Conservation (phyloP, 176 grass and related monocot genomes). For the Hyparrhenia diplandra region DNA sequence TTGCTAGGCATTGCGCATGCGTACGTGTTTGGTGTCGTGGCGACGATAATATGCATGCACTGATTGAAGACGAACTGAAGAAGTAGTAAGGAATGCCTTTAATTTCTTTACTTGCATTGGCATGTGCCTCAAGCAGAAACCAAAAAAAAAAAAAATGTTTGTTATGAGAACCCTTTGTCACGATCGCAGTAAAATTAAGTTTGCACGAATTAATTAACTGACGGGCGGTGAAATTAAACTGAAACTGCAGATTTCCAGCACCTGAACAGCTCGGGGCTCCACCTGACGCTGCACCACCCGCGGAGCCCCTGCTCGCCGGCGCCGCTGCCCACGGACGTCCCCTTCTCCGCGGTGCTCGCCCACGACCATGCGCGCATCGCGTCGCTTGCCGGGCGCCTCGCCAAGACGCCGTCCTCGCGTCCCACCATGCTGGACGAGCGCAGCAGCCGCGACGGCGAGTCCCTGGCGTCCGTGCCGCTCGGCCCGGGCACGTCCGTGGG, state of each 20-base stretch:
- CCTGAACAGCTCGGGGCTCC: constrained; percentile 42
- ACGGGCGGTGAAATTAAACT: background rate
- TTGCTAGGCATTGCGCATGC: constrained; percentile 14
- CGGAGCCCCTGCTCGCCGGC: constrained; percentile 66
- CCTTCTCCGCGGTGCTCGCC: constrained; percentile 53
- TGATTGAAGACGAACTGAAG: background rate
- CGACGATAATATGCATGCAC: background rate
- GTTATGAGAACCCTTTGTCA: background rate
- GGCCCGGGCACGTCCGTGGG: constrained; percentile 55
- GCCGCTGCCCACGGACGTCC: constrained; percentile 34
- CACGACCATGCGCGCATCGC: constrained; percentile 61
- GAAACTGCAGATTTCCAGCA: constrained; percentile 47
- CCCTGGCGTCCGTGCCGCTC: constrained; percentile 65
- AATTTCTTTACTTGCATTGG: background rate
- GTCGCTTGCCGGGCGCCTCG: constrained; percentile 49
- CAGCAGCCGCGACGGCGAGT: background rate
- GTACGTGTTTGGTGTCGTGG: background rate
- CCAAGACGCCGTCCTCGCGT: constrained; percentile 43
- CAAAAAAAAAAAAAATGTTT: background rate
- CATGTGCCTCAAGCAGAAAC: background rate
- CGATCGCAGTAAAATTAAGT: background rate
- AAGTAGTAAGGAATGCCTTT: background rate
- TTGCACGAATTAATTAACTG: background rate
- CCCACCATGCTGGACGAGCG: constrained; percentile 26
- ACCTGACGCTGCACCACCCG: constrained; percentile 64